Evolutionary conservation across 805 yeast genomes (phyloP).

Genomic region (Schizosaccharomyces pombe): ASM294v3 CU329670.1:861001-861500

Average conservation of each 20-base stretch:
- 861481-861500: slow-evolving; percentile 1
- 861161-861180: neutral
- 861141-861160: slow-evolving; percentile 5
- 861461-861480: slow-evolving; percentile 8
- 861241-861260: slow-evolving; percentile 1
- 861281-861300: slow-evolving; percentile 8
- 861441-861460: slow-evolving; percentile 9
- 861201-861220: slow-evolving; percentile 4
- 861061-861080: slow-evolving; percentile 3
- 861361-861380: slow-evolving; percentile 9
- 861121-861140: slow-evolving; percentile 10
- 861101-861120: slow-evolving; percentile 7
- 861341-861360: slow-evolving; percentile 2
- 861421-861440: neutral
- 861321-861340: slow-evolving; percentile 2
- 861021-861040: slow-evolving; percentile 9
- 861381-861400: slow-evolving; percentile 1
- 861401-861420: neutral
- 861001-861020: slow-evolving; percentile 10
- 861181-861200: slow-evolving; percentile 1
- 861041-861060: slow-evolving; percentile 7
- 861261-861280: slow-evolving; percentile 8
- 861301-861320: slow-evolving; percentile 5
- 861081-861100: slow-evolving; percentile 10
- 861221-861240: neutral